These are phyloP conservation scores for Microdochium trichocladiopsis DNA, from an alignment of 2,329 filamentous ascomycete genomes.

Conservation along the genomic window DNA sequence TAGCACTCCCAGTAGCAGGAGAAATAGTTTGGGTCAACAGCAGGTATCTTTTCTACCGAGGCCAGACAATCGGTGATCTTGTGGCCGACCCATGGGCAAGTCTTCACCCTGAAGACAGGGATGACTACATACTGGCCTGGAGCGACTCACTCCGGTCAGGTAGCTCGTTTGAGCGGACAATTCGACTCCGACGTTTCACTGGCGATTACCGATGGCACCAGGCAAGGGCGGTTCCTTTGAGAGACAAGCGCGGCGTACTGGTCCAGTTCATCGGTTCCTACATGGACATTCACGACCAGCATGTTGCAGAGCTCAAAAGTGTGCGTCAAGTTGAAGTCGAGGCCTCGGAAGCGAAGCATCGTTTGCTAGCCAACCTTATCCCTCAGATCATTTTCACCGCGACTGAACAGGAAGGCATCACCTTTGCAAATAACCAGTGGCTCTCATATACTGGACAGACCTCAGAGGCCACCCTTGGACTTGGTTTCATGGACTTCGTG, in stretches of 20 bases:
- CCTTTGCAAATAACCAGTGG: constrained; percentile 96
- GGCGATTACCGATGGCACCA: constrained; percentile 93
- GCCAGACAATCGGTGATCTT: constrained; percentile 76
- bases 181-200: constrained; percentile 82
- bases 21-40: constrained; percentile 96
- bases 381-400: constrained; percentile 97
- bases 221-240: constrained; percentile 79
- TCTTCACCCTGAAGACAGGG: constrained; percentile 77
- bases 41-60: constrained; percentile 84
- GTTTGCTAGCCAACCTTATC: constrained; percentile 87
- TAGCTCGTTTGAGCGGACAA: constrained; percentile 84
- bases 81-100: constrained; percentile 84
- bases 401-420: constrained; percentile 81
- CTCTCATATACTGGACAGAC: constrained; percentile 84
- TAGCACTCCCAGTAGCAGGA: constrained; percentile 78
- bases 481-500: constrained; percentile 88
- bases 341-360: constrained; percentile 88
- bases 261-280: constrained; percentile 94
- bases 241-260: constrained; percentile 73
- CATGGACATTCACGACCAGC: constrained; percentile 96
- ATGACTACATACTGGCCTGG: constrained; percentile 78
- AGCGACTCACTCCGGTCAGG: constrained; percentile 77
- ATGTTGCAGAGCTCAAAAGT: constrained; percentile 82
- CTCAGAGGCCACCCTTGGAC: constrained; percentile 70
- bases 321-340: constrained; percentile 88